These are phyloP conservation scores for Mycena crocata DNA, from an alignment of 768 basidiomycete species.

Conservation along the genomic window DNA sequence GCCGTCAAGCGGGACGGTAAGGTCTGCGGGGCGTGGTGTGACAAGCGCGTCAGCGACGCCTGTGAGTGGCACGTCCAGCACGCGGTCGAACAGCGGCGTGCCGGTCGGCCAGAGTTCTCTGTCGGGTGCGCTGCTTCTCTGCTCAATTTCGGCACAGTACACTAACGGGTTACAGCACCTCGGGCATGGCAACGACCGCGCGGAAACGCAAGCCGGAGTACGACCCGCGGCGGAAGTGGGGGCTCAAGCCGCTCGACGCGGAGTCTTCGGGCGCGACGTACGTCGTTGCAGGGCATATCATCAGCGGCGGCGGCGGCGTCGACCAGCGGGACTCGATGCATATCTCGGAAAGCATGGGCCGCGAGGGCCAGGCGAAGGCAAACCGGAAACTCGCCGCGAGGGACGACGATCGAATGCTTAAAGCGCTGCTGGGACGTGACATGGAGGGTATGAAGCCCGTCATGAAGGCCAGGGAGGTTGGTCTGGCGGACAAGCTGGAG, in stretches of 20 bases:
- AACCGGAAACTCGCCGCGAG: constrained; percentile 68
- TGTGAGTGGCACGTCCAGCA: constrained; percentile 94
- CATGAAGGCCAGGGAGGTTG: constrained; percentile 66
- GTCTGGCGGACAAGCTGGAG: constrained; percentile 32
- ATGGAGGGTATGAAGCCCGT: constrained; percentile 76
- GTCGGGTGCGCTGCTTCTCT: constrained; percentile 64
- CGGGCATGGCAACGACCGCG: constrained; percentile 70
- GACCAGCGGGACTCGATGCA: constrained; percentile 59
- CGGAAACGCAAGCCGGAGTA: constrained; percentile 67
- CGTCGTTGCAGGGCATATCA: constrained; percentile 82
- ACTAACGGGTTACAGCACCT: constrained; percentile 63
- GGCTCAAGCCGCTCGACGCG: constrained; percentile 68
- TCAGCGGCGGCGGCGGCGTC: constrained; percentile 55
- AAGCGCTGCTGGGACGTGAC: constrained; percentile 70
- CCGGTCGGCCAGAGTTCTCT: constrained; percentile 88
- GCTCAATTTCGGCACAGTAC: background rate
- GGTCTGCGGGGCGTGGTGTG: constrained; percentile 89
- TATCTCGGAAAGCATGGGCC: constrained; percentile 77
- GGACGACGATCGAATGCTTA: constrained; percentile 71
- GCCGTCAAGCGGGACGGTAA: constrained; percentile 85
- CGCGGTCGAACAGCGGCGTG: constrained; percentile 80
- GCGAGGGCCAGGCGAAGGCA: constrained; percentile 83
- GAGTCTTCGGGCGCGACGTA: constrained; percentile 69
- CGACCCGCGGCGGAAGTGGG: constrained; percentile 82
- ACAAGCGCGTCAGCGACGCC: constrained; percentile 85